Percentiles rank a stretch among this genome's conserved stretches.
phyloP scores from a whole-genome alignment of 805 yeast genomes.

The Metschnikowia noctiluminum region DNA sequence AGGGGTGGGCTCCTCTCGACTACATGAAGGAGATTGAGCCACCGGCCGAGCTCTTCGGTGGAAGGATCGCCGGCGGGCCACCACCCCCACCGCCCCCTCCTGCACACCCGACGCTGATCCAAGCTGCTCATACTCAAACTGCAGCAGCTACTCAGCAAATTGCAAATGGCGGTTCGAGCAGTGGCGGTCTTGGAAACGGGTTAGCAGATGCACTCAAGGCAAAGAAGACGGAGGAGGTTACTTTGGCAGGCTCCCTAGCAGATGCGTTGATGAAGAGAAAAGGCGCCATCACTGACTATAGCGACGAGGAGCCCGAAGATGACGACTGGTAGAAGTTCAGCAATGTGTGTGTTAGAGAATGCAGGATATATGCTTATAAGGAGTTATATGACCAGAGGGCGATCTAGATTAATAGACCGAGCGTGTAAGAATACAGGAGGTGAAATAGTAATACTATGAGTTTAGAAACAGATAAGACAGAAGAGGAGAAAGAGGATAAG shows the following conservation, averaged over 20 bases:
- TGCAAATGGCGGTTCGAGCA: slow-evolving; percentile 13
- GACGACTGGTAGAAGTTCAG: slow-evolving; percentile 27
- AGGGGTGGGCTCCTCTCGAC: slow-evolving; percentile 98
- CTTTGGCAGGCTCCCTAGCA: slow-evolving; percentile 81
- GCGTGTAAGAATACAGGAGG: no score
- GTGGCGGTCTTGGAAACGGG: slow-evolving; percentile 45
- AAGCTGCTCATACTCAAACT: slow-evolving; percentile 18
- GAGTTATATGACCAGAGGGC: not conserved
- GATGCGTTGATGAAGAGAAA: slow-evolving; percentile 77
- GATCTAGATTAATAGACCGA: not conserved
- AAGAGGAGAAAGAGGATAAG: no score
- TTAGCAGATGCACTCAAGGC: slow-evolving; percentile 67
- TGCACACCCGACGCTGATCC: not conserved
- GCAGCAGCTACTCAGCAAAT: slow-evolving; percentile 5
- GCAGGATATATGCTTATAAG: not conserved
- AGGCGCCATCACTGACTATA: slow-evolving; percentile 61
- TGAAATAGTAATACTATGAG: no score
- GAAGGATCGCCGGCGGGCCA: slow-evolving; percentile 27
- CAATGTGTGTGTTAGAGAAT: not conserved
- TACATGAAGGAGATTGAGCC: slow-evolving; percentile 64
- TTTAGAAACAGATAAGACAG: no score
- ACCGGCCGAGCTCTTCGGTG: slow-evolving; percentile 34
- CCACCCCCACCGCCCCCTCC: slow-evolving; percentile 32
- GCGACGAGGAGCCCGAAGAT: slow-evolving; percentile 68
- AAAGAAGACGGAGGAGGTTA: slow-evolving; percentile 56